Conservation (phyloP, 768 basidiomycete species). For the Hypsizygus marmoreus region DNA sequence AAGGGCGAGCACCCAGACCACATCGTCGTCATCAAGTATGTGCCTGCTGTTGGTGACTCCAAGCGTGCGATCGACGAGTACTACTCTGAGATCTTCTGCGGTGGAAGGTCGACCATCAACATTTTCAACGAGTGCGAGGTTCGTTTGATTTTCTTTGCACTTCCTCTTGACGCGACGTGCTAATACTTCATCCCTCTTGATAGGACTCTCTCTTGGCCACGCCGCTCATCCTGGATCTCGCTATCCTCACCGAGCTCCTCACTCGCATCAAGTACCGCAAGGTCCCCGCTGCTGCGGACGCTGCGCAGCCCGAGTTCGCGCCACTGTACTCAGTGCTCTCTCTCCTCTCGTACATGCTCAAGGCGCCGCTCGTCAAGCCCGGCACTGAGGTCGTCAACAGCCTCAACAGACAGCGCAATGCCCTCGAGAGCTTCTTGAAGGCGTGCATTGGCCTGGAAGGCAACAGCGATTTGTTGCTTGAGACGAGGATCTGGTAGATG, state of each 20-base stretch:
- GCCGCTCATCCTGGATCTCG: conserved; percentile 91
- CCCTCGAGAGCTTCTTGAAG: conserved; percentile 91
- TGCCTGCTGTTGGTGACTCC: conserved; percentile 94
- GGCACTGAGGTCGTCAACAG: conserved; percentile 95
- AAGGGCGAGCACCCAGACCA: conserved; percentile 99
- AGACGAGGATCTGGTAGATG: conserved; percentile 85
- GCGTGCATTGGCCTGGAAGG: conserved; percentile 89
- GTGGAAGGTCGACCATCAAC: conserved; percentile 91
- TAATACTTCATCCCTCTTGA: too few relatives aligned
- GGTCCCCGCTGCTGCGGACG: conserved; percentile 27
- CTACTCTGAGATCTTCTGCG: conserved; percentile 97
- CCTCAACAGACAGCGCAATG: conserved; percentile 92
- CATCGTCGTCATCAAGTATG: conserved; percentile 95
- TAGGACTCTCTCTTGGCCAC: conserved; percentile 95
- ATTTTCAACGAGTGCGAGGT: conserved; percentile 99
- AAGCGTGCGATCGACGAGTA: conserved; percentile 99
- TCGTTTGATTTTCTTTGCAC: conserved; percentile 22
- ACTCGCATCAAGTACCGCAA: conserved; percentile 91
- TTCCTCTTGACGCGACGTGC: too few relatives aligned
- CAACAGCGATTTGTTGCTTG: conserved; percentile 80
- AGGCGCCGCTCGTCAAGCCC: conserved; percentile 96
- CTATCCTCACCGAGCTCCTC: conserved; percentile 91
- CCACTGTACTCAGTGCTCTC: conserved; percentile 91
- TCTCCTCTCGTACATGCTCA: conserved; percentile 95
- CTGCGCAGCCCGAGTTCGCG: conserved; percentile 60